Conservation (phyloP, 2,329 filamentous ascomycete species). For the Beauveria sp. region DNA sequence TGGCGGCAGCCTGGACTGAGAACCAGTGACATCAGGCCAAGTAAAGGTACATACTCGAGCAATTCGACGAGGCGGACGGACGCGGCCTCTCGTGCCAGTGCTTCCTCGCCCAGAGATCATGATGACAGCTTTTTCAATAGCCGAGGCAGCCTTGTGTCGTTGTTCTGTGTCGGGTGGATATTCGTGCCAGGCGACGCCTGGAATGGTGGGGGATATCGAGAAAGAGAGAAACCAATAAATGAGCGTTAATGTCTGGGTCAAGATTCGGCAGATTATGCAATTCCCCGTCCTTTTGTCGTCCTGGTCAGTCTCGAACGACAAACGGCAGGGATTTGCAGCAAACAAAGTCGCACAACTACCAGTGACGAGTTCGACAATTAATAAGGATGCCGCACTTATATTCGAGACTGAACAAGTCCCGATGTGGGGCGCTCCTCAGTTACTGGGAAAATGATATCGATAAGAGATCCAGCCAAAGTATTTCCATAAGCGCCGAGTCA, state of each 20-base stretch:
- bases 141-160: background rate
- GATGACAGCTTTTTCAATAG: background rate
- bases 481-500: background rate
- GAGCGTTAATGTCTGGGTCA: background rate
- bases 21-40: no score
- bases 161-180: background rate
- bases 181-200: background rate
- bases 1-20: no score
- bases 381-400: background rate
- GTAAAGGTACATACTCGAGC: conserved; percentile 28
- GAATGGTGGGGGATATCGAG: background rate
- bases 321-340: background rate
- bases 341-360: background rate
- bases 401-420: background rate
- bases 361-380: background rate
- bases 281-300: background rate
- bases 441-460: background rate
- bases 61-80: conserved; percentile 36
- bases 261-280: background rate
- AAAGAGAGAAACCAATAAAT: background rate
- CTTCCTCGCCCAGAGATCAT: conserved; percentile 46
- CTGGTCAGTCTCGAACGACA: background rate
- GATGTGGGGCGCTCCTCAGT: background rate
- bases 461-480: background rate
- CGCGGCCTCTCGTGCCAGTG: conserved; percentile 31